phyloP scores from a whole-genome alignment of 2,329 filamentous ascomycete species.

The Cryphonectria naterciae region DNA sequence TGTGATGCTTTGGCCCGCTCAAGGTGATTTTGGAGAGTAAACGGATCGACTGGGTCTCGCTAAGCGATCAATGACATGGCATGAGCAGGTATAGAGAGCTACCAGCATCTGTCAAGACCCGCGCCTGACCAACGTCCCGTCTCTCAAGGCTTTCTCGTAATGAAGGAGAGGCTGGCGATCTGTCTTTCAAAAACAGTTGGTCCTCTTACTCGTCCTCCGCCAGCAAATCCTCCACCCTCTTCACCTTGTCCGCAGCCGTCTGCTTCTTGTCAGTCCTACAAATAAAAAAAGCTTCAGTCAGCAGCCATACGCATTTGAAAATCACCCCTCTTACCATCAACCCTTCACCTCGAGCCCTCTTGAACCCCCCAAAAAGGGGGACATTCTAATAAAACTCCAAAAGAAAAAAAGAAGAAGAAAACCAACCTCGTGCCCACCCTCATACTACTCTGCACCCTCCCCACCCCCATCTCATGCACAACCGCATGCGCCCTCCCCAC shows the following conservation, averaged over 20 bases:
- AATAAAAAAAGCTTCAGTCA: neutral
- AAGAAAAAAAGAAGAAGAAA: conserved; percentile 1
- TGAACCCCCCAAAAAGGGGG: neutral
- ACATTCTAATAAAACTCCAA: conserved; percentile 14
- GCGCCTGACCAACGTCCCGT: neutral
- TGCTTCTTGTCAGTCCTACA: conserved; percentile 82
- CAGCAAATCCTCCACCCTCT: conserved; percentile 58
- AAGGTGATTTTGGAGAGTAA: neutral
- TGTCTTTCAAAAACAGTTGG: neutral
- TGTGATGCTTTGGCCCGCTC: neutral
- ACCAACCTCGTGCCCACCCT: conserved; percentile 76
- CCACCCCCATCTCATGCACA: conserved; percentile 76
- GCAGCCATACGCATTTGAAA: neutral
- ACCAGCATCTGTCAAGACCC: neutral
- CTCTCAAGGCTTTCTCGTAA: neutral
- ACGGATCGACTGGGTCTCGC: neutral
- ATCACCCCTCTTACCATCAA: too few relatives aligned
- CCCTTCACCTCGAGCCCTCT: neutral
- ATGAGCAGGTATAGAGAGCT: neutral
- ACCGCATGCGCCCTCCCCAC: conserved; percentile 85
- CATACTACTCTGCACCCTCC: conserved; percentile 87
- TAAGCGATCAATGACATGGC: neutral
- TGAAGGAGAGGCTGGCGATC: neutral
- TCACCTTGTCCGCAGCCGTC: conserved; percentile 79
- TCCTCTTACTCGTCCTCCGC: conserved; percentile 33